Evolutionary conservation across 1,284 basidiomycete species (phyloP), one percentile per base, ranked within the genome.

Genomic region (Naganishia sp.): DNA sequence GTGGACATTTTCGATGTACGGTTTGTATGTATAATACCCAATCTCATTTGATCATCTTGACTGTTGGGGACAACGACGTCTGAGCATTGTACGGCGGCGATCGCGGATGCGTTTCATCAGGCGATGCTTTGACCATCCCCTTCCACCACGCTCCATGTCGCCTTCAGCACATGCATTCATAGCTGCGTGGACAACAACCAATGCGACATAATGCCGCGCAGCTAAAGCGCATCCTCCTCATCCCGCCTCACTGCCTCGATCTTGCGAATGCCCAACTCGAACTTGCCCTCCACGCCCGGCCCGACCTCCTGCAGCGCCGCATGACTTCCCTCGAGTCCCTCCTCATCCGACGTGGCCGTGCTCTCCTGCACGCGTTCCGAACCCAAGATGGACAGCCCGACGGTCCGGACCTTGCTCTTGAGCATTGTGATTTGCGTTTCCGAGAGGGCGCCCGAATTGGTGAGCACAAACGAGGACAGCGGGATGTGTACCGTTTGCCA

Each of bases 401-500:
- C 72, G 0, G 81, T 82, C 23, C 81, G 75, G 48, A 83, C 72
- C 68, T 77, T 76, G 44, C 77, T 73, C 52, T 76, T 74, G 72
- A 81, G 74, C 80, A 83, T 82, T 46, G 73, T 72, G 33, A 82
- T 75, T 65, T 83, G 80, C 11, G 73, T 76, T 21, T 75, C 73
- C 18, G 78, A 70, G 1, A 81, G 77, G 25, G 78, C 73, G 44
- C 82, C 82, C n/a, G 77, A 78, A 73, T 83, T 82, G 50, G 81
- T 82, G 21, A 83, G 75, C 25, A 83, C 80, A 72, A 83, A 83
- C 44, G 75, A 75, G 63, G 79, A 76, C 48, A 83, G 75, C 1
- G 82, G 82, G 52, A 82, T 74, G 59, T 82, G 74, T 5, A 83
- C 71, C 3, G 81, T 82, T 39, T 80, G 75, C 75, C 81, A 83